Base-by-base conservation (phyloP, 1,139 yeast genomes). In the Geotrichum reessii region DNA sequence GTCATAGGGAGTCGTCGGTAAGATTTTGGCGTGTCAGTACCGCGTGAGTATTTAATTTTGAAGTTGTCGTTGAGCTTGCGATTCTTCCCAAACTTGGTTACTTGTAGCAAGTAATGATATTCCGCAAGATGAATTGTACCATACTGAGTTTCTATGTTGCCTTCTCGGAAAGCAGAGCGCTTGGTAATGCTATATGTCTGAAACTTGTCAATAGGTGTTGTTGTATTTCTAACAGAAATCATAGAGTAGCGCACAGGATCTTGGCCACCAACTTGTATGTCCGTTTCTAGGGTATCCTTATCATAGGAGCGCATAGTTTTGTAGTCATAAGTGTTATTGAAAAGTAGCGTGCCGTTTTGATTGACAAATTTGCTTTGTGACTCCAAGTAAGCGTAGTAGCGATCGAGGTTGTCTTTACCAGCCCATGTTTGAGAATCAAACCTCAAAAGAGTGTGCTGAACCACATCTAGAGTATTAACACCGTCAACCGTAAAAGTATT, bases 311-410 rank as follows among this genome's bases (percentile, higher is more conserved):
- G 27, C 33, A 47, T 53, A 33, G 49, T 50, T 17, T 31, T 42
- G 21, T 58, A 58, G 47, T 58, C 59, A 31, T 56, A 58, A 6
- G 61, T 58, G 28, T 56, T 47, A 50, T 58, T 58, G 52, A 58
- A 57, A 2, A 58, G 42, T 4, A 51, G 47, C 1, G 57, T 47
- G 2, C 59, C 59, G 14, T 56, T 56, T 4, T 48, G 9, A 28
- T 50, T 40, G 14, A 56, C 58, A 47, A 56, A 56, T 8, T 31
- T 7, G 8, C 50, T 44, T 42, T 56, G 59, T 4, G 27, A 31
- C 2, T 22, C 46, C 2, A 58, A 19, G 42, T 50, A 58, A 8
- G 33, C 28, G 31, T 58, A 58, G 47, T 58, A 58, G 0, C 14
- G n/a, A 1, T 47, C 40, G 17, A 58, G 53, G 47, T 42, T 42